Evolutionary conservation across 176 grass and related monocot species (phyloP), one percentile per base, ranked within the genome.

Genomic region (Aegilops sharonensis): DNA sequence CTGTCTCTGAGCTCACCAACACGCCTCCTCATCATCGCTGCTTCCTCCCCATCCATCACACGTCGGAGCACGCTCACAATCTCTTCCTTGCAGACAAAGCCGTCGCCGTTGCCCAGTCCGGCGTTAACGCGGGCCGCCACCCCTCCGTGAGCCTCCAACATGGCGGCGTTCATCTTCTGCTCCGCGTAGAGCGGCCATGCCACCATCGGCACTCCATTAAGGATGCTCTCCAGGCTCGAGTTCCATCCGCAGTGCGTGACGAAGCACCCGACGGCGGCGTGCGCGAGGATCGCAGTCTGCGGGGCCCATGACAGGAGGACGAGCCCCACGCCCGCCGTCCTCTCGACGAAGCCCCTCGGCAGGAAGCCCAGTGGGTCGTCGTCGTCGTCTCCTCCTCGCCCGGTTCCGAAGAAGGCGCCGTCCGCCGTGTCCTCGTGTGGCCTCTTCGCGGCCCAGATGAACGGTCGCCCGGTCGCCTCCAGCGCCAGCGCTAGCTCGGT

Each of bases 191-290:
- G 87, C 1, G 91, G 91, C 94, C 92, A 94, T 0, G 92, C 89
- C 2, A 97, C 64, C 85, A 97, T 97, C 0, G 94, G 94, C 20
- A 92, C 83, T 0, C 87, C 91, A 13, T 90, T 65, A 0, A 70
- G 42, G 2, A 94, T 27, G 0, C 87, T 85, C 77, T 94, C 92
- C 1, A 94, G n/a, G 1, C 48, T 25, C 0, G 94, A 97, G 88
- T 97, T 97, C 94, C 89, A 93, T 1, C 94, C 94, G n/a, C 94
- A 97, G 25, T 97, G 91, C 4, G 87, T 93, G 9, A 97, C 10
- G 1, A 92, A 97, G 8, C 91, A 90, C 0, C 87, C 87, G 0
- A 86, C 15, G 0, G 92, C 42, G 2, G 3, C 24, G 10, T 97
- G 94, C 0, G 63, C 65, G 3, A 97, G 85, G 42, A 97, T 89